Conservation (phyloP, 2,329 filamentous ascomycete species). For the Colletotrichum tropicicola region DNA sequence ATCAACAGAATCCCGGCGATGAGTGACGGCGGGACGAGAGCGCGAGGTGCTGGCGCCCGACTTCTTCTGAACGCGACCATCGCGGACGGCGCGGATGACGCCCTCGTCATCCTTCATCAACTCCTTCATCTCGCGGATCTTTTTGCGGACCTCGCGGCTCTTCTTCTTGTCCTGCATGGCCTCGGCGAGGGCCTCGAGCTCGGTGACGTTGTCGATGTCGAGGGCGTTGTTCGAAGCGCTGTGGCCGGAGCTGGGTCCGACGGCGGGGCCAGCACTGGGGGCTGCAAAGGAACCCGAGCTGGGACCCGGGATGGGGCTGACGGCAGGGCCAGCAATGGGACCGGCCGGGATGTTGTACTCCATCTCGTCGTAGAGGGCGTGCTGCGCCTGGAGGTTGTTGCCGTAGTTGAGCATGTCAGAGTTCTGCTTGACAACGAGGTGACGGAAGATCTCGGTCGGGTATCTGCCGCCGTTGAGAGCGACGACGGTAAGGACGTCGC, state of each 20-base stretch:
- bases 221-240: not conserved
- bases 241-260: not conserved
- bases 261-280: not conserved
- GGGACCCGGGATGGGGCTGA: not conserved
- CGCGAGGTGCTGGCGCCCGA: not conserved
- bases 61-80: slow-evolving; percentile 14
- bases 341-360: not conserved
- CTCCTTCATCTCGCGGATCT: slow-evolving; percentile 17
- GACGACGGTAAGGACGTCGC: slow-evolving; percentile 25
- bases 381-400: slow-evolving; percentile 1
- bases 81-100: not conserved
- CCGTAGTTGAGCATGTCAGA: slow-evolving; percentile 15
- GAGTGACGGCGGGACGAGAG: not conserved
- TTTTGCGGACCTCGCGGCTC: slow-evolving; percentile 1
- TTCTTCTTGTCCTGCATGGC: slow-evolving; percentile 10
- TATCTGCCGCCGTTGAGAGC: slow-evolving; percentile 25
- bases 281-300: not conserved
- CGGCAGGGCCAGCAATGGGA: not conserved
- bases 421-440: slow-evolving; percentile 24
- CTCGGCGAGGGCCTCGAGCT: slow-evolving; percentile 11
- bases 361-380: slow-evolving; percentile 15
- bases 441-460: slow-evolving; percentile 14
- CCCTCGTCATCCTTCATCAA: not conserved
- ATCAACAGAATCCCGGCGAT: too few species aligned
- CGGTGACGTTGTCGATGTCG: not conserved